These are phyloP conservation scores for Parachaetomium inaequale DNA, from an alignment of 495 filamentous ascomycete genomes.

Conservation along the genomic window DNA sequence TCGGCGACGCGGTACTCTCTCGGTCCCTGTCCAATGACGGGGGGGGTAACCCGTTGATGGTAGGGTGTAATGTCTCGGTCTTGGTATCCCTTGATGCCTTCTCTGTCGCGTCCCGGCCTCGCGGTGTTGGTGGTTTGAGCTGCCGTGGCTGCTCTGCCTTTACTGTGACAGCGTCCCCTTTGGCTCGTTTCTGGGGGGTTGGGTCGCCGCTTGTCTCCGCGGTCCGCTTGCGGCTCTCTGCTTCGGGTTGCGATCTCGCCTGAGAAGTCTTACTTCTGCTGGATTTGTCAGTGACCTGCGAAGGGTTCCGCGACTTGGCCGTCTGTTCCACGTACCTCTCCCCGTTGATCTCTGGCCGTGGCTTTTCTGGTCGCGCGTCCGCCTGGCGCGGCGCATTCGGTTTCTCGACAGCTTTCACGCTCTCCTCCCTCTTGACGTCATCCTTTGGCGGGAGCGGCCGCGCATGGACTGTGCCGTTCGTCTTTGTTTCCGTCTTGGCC, in stretches of 20 bases:
- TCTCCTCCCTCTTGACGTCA: slow-evolving; percentile 14
- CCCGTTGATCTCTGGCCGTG: slow-evolving; percentile 27
- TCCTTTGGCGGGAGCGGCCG: slow-evolving; percentile 14
- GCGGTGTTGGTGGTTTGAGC: slow-evolving; percentile 26
- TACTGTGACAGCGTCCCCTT: slow-evolving; percentile 29
- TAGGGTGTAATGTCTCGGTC: slow-evolving; percentile 27
- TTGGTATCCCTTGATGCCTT: slow-evolving; percentile 28
- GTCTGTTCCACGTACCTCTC: slow-evolving; percentile 27
- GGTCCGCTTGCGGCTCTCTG: slow-evolving; percentile 38
- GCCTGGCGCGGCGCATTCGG: slow-evolving; percentile 19
- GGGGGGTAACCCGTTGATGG: slow-evolving; percentile 35
- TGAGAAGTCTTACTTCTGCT: slow-evolving; percentile 23
- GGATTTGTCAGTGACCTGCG: slow-evolving; percentile 17
- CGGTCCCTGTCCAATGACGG: slow-evolving; percentile 27
- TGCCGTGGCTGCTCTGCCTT: slow-evolving; percentile 28
- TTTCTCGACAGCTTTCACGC: slow-evolving; percentile 27
- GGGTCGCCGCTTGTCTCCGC: slow-evolving; percentile 36
- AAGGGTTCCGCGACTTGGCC: neutral
- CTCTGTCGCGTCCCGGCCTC: slow-evolving; percentile 26
- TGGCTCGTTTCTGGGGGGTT: slow-evolving; percentile 39
- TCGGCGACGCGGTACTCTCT: slow-evolving; percentile 38
- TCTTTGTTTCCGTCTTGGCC: slow-evolving; percentile 20
- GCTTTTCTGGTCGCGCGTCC: slow-evolving; percentile 25
- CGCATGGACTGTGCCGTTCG: slow-evolving; percentile 17
- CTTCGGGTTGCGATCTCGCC: slow-evolving; percentile 26